These are phyloP conservation scores for Thelonectria blattea DNA, from an alignment of 2,329 filamentous ascomycete genomes.

Conservation along the genomic window DNA sequence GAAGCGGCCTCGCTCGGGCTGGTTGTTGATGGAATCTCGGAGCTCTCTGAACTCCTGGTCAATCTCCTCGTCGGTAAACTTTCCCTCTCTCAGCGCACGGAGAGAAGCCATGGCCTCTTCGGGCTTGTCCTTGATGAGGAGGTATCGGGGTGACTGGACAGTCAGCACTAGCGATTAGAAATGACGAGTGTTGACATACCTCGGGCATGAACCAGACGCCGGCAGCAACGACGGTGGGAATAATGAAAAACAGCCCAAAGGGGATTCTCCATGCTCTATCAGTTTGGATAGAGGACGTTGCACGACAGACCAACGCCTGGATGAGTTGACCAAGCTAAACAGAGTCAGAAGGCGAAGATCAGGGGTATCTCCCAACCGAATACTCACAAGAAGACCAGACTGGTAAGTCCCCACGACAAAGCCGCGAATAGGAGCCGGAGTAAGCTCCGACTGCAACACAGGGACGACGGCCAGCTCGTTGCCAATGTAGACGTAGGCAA, in stretches of 20 bases:
- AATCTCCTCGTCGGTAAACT: constrained; percentile 33
- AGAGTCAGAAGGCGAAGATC: background rate
- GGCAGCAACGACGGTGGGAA: constrained; percentile 39
- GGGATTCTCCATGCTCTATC: constrained; percentile 34
- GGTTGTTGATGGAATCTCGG: no score
- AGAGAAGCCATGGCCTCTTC: constrained; percentile 39
- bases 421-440: constrained; percentile 39
- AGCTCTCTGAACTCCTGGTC: constrained; percentile 22
- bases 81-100: constrained; percentile 30
- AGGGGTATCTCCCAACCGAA: no score
- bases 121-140: constrained; percentile 34
- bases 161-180: no score
- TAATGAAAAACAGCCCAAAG: constrained; percentile 42
- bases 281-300: background rate
- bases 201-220: constrained; percentile 40
- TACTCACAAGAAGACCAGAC: constrained; percentile 2
- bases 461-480: constrained; percentile 48
- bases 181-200: background rate
- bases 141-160: constrained; percentile 35
- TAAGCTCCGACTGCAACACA: constrained; percentile 42
- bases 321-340: background rate
- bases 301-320: background rate
- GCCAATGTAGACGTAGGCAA: constrained; percentile 48
- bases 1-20: background rate
- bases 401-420: constrained; percentile 36